Percentiles rank a stretch among this genome's conserved stretches.
These are phyloP conservation scores for Calonectria henricotiae DNA, from an alignment of 2,329 filamentous ascomycete genomes.

Conservation along the genomic window DNA sequence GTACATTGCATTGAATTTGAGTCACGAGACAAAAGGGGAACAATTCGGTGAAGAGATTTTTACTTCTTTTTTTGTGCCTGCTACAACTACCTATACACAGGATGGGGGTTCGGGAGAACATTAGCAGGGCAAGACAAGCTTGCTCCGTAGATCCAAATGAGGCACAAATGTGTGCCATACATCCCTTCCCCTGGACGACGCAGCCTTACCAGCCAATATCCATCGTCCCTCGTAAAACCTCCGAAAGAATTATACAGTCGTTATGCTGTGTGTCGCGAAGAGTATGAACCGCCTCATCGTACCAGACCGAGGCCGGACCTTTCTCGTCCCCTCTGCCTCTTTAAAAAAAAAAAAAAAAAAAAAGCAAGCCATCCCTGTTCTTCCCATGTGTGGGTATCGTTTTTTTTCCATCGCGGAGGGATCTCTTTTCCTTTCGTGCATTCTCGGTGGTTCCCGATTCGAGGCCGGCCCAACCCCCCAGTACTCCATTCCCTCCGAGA, in stretches of 20 bases:
- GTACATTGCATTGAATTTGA: conserved; percentile 3
- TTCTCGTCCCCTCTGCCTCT: conserved; percentile 44
- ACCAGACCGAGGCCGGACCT: conserved; percentile 52
- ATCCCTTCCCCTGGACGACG: conserved; percentile 48
- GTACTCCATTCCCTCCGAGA: conserved; percentile 52
- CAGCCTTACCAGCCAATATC: conserved; percentile 34
- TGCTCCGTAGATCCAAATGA: conserved; percentile 47
- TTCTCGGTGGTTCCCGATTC: conserved; percentile 53
- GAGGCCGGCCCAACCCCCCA: conserved; percentile 52
- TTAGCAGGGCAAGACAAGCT: conserved; percentile 42
- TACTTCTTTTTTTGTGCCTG: conserved; percentile 60
- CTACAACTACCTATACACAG: conserved; percentile 61
- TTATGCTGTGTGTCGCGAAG: conserved; percentile 50
- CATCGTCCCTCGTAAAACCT: conserved; percentile 45
- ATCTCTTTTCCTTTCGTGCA: conserved; percentile 53
- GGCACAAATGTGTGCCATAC: conserved; percentile 46
- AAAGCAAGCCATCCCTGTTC: conserved; percentile 40
- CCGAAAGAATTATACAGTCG: conserved; percentile 55
- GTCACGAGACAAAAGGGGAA: neutral
- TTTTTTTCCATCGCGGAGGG: conserved; percentile 45
- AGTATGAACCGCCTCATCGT: conserved; percentile 52
- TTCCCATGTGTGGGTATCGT: conserved; percentile 50
- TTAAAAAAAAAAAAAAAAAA: conserved; percentile 40
- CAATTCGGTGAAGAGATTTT: conserved; percentile 51
- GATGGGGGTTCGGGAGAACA: conserved; percentile 49